Evolutionary conservation across 768 basidiomycete genomes (phyloP).

Genomic region (Lactifluus volemus): DNA sequence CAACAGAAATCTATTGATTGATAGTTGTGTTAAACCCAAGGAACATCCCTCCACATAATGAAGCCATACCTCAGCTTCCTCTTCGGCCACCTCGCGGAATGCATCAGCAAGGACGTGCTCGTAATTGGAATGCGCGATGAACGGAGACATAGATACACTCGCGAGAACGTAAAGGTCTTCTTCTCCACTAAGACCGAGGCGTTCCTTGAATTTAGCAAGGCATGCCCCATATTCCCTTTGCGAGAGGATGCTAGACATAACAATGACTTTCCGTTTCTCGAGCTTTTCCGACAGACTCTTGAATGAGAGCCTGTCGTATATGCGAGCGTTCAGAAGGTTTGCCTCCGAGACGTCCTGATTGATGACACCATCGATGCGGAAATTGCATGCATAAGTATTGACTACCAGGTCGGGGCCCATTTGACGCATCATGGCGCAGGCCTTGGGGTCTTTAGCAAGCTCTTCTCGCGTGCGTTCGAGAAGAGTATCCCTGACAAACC

Average conservation of each 20-base stretch:
- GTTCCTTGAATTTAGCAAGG: slow-evolving; percentile 30
- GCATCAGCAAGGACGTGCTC: slow-evolving; percentile 26
- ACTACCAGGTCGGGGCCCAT: slow-evolving; percentile 32
- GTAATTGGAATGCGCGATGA: slow-evolving; percentile 23
- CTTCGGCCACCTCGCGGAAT: slow-evolving; percentile 28
- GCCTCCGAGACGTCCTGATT: slow-evolving; percentile 35
- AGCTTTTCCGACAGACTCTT: slow-evolving; percentile 23
- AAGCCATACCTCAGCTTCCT: slow-evolving; percentile 28
- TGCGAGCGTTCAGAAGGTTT: slow-evolving; percentile 32
- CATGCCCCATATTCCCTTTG: slow-evolving; percentile 30
- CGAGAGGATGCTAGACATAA: slow-evolving; percentile 27
- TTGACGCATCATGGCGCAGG: slow-evolving; percentile 9
- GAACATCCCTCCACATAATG: not conserved
- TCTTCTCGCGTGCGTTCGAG: slow-evolving; percentile 11
- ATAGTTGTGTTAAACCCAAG: not conserved
- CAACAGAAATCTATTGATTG: slow-evolving; percentile 14
- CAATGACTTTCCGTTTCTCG: slow-evolving; percentile 20
- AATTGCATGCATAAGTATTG: slow-evolving; percentile 39
- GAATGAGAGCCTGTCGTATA: slow-evolving; percentile 33
- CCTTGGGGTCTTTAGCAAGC: slow-evolving; percentile 13
- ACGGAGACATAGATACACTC: slow-evolving; percentile 37
- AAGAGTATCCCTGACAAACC: slow-evolving; percentile 15
- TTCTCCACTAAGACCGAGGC: slow-evolving; percentile 27
- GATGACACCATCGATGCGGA: slow-evolving; percentile 27
- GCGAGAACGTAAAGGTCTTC: slow-evolving; percentile 30